Evolutionary conservation across 2,329 filamentous ascomycete genomes (phyloP).

Genomic region (Dactylellina leptospora): DNA sequence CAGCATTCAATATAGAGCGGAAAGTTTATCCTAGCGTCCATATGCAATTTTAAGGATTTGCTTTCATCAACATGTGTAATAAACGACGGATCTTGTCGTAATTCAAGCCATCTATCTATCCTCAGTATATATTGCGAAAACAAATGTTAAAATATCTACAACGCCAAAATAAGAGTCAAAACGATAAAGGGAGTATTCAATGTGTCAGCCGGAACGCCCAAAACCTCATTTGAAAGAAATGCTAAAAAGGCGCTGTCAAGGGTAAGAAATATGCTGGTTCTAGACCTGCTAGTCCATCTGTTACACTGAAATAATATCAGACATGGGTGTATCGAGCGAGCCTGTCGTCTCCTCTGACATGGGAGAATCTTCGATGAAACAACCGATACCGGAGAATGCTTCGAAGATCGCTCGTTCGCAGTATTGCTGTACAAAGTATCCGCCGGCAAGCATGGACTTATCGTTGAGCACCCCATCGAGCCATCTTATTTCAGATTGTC

Average conservation of each 20-base stretch:
- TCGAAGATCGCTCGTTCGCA: slow-evolving; percentile 82
- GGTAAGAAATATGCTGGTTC: not conserved
- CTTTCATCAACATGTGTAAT: too few relatives aligned
- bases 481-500: slow-evolving; percentile 62
- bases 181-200: too few relatives aligned
- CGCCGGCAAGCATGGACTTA: slow-evolving; percentile 75
- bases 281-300: slow-evolving; percentile 13
- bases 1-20: too few relatives aligned
- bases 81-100: too few relatives aligned
- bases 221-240: not conserved
- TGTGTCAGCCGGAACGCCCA: not conserved
- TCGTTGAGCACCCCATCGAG: slow-evolving; percentile 74
- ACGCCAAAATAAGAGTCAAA: too few relatives aligned
- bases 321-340: slow-evolving; percentile 37
- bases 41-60: too few relatives aligned
- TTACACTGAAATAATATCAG: slow-evolving; percentile 25
- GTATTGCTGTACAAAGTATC: slow-evolving; percentile 84
- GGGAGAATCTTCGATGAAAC: slow-evolving; percentile 81
- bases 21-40: too few relatives aligned
- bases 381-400: slow-evolving; percentile 86
- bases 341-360: not conserved
- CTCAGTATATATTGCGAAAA: too few relatives aligned
- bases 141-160: not conserved
- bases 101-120: too few relatives aligned
- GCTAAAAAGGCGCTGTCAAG: not conserved